A percentile compares a stretch with the other conserved stretches of the same genome.
Conservation (phyloP, 805 yeast genomes). For the Maudiozyma bulderi region DNA sequence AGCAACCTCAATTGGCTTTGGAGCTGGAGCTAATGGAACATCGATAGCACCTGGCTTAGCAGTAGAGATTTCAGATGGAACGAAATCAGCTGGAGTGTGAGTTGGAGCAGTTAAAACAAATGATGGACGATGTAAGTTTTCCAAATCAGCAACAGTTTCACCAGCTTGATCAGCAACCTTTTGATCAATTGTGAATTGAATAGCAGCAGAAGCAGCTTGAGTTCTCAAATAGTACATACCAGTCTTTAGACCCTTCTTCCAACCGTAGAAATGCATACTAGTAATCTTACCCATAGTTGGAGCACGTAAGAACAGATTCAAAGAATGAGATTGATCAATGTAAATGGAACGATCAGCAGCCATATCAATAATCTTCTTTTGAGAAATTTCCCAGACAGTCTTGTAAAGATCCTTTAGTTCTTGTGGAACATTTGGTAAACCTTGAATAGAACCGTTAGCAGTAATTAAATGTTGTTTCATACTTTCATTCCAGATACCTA, state of each 20-base stretch:
- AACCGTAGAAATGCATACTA: slow-evolving; percentile 96
- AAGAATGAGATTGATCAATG: slow-evolving; percentile 86
- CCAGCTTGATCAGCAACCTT: slow-evolving; percentile 94
- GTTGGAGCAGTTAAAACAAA: slow-evolving; percentile 23
- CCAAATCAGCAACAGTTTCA: slow-evolving; percentile 30
- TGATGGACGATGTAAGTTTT: slow-evolving; percentile 31
- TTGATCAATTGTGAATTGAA: slow-evolving; percentile 76
- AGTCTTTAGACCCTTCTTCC: slow-evolving; percentile 97
- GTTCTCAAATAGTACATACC: slow-evolving; percentile 98
- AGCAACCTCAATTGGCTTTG: slow-evolving; percentile 2
- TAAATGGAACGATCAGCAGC: slow-evolving; percentile 71
- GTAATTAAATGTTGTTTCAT: slow-evolving; percentile 70
- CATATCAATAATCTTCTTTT: slow-evolving; percentile 75
- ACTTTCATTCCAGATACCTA: slow-evolving; percentile 74
- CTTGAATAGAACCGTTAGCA: slow-evolving; percentile 79
- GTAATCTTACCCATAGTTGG: slow-evolving; percentile 97
- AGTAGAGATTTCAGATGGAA: slow-evolving; percentile 8
- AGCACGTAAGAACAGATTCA: slow-evolving; percentile 77
- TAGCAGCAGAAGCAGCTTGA: slow-evolving; percentile 95
- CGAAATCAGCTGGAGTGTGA: slow-evolving; percentile 7
- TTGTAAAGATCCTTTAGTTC: slow-evolving; percentile 71
- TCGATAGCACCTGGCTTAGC: slow-evolving; percentile 5
- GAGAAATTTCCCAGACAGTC: slow-evolving; percentile 96
- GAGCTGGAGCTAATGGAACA: slow-evolving; percentile 1
- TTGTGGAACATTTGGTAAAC: slow-evolving; percentile 61